These are phyloP conservation scores for Euphorbia celastroides DNA, from an alignment of 441 rosid species.

Conservation along the genomic window DNA sequence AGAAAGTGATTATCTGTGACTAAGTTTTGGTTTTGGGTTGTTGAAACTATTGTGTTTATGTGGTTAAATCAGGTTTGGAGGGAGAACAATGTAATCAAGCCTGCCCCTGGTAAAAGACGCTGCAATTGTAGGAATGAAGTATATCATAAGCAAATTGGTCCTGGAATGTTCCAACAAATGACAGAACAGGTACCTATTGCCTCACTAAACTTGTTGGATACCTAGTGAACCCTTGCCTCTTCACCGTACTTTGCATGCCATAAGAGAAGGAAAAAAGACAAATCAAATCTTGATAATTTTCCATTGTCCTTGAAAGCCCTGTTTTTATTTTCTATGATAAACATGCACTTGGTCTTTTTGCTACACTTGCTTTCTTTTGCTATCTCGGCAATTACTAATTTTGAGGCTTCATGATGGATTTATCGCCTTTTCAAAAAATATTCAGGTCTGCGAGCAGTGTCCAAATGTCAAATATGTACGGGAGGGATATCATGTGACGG, in stretches of 20 bases:
- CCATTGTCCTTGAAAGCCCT: neutral
- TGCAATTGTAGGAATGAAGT: slow-evolving; percentile 98
- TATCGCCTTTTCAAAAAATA: slow-evolving; percentile 11
- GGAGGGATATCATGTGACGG: slow-evolving; percentile 76
- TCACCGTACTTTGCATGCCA: neutral
- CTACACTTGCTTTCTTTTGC: neutral
- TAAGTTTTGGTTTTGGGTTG: slow-evolving; percentile 5
- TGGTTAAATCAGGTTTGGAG: slow-evolving; percentile 74
- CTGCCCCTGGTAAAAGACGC: slow-evolving; percentile 89
- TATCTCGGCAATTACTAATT: neutral
- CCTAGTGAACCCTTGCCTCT: neutral
- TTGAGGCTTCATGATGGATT: slow-evolving; percentile 11
- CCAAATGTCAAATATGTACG: slow-evolving; percentile 81
- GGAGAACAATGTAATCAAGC: slow-evolving; percentile 86
- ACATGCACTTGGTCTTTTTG: neutral
- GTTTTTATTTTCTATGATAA: neutral
- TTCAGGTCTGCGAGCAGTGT: slow-evolving; percentile 89
- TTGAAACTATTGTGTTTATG: slow-evolving; percentile 7
- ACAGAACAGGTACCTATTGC: slow-evolving; percentile 67
- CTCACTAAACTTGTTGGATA: slow-evolving; percentile 5
- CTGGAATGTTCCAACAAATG: slow-evolving; percentile 99
- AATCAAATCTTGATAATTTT: neutral
- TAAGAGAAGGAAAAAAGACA: neutral
- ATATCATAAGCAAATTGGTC: slow-evolving; percentile 96
- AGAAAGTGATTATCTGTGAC: neutral